Base-by-base conservation (phyloP, 1,284 basidiomycete genomes). In the Ganoderma resinaceum region DNA sequence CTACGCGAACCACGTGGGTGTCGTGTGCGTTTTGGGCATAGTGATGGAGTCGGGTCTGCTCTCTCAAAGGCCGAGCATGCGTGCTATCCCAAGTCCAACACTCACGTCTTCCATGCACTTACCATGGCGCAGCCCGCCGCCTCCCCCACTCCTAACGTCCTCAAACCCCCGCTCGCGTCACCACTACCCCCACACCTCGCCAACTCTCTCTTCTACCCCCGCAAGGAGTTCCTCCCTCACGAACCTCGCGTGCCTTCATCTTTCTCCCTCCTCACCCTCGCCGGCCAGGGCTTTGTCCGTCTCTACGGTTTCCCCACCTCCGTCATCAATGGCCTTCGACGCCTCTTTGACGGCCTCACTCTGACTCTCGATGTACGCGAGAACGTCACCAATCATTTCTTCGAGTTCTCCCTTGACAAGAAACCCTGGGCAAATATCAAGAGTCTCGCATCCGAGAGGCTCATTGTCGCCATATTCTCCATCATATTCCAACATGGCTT, bases 391-490 rank as follows among this genome's bases (percentile, higher is more conserved):
- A 85, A 89, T 62, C 87, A 87, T 70, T 83, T 91, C 69, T 88
- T 83, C 78, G 91, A 93, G 79, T 90, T 91, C 71, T 78, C 83
- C 35, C 82, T 93, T 43, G 84, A 87, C 42, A 87, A 87, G 31
- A 92, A 89, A 78, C 91, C 91, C 57, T 93, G 91, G 91, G 80
- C 86, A 43, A 89, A 84, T 72, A 80, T 90, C 62, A 93, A 91
- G 82, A 88, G 83, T 72, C 79, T 87, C 63, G 79, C 82, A 38
- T 85, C 91, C 33, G 92, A 94, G 78, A 88, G 86, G 71, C 86
- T 94, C 67, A 81, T 94, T 59, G 79, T 93, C 67, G 86, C 91
- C 72, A 86, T 94, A 66, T 78, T 94, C 65, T 79, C 85, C 53
- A 80, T 89, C 72, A 81, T 94, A 57, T 87, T 90, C 74, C 85